Conservation (phyloP, 371 early-diverging fungal genomes). For the Syncephalastrum monosporum region DNA sequence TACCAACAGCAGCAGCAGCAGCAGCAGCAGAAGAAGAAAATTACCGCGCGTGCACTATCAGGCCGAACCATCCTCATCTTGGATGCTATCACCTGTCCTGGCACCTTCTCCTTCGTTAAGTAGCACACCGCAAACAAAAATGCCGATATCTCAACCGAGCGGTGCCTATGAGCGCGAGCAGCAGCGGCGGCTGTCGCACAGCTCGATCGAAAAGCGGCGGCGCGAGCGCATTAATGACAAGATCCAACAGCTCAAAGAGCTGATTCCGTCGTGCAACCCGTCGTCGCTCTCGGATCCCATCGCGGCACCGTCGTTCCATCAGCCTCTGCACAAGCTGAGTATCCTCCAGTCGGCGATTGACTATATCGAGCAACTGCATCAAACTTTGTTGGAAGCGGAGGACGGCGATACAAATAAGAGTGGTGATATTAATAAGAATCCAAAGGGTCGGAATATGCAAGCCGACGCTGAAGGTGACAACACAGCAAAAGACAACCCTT, state of each 20-base stretch:
- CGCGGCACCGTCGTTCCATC: constrained; percentile 17
- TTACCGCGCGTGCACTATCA: no score
- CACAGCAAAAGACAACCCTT: no score
- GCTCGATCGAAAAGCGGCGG: constrained; percentile 74
- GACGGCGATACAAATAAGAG: constrained; percentile 1
- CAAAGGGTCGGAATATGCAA: background rate
- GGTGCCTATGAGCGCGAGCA: constrained; percentile 49
- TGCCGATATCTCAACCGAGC: background rate
- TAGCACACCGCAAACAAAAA: no score
- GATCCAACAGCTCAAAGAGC: constrained; percentile 45
- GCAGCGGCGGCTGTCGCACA: constrained; percentile 70
- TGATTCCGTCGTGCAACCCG: constrained; percentile 50
- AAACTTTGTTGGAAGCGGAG: constrained; percentile 4
- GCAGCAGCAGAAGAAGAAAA: no score
- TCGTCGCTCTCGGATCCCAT: constrained; percentile 56
- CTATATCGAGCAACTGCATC: constrained; percentile 52
- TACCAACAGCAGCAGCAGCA: no score
- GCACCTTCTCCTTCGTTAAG: no score
- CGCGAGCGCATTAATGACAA: constrained; percentile 77
- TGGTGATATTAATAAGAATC: background rate
- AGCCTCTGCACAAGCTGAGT: constrained; percentile 60
- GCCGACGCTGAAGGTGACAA: no score
- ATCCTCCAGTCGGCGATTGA: constrained; percentile 75
- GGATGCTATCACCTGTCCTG: no score
- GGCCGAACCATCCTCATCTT: no score